Evolutionary conservation across 2,329 filamentous ascomycete genomes (phyloP), one percentile per base, ranked within the genome.

Genomic region (Ascochyta fabae): DNA sequence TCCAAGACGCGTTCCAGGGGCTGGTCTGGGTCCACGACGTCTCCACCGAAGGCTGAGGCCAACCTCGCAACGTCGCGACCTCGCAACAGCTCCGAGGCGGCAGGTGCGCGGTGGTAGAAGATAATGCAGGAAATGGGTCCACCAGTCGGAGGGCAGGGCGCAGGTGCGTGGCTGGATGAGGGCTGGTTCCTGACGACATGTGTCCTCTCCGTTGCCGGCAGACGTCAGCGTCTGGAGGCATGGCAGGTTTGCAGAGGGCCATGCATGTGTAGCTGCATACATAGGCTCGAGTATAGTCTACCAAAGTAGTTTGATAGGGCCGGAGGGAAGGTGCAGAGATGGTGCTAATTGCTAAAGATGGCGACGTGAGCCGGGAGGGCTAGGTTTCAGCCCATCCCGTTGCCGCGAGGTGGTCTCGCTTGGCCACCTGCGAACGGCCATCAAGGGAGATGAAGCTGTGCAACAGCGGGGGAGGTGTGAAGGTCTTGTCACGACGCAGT

Each of bases 381-480:
- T 48, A 52, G 1, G 54, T 57, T 57, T 57, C 54, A 57, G 54
- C 44, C 43, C 44, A 39, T 48, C n/a, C 48, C 48, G 54, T 22
- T 45, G 48, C 54, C 39, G 44, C 48, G 53, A 52, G 39, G 26
- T 42, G 24, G 47, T 47, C 50, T 42, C 31, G 47, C 53, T 56
- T 56, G 47, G 47, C 41, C 16, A 33, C 29, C 35, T 51, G 43
- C 36, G 48, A 52, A 56, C 54, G 44, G 43, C 22, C 22, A 33
- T 44, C 48, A 42, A 57, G 54, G 44, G 44, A 23, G 43, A 26
- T 19, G 19, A 51, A 24, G 53, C 36, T 46, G 47, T 56, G 47
- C 47, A 23, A 47, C 42, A 22, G 15, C 9, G 24, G 19, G 36
- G 7, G 2, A 34, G n/a, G 41, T 31, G 24, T 13, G 42, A 47